These are phyloP conservation scores for Mortierella sp. DNA, from an alignment of 371 early-diverging fungal species.

Conservation along the genomic window DNA sequence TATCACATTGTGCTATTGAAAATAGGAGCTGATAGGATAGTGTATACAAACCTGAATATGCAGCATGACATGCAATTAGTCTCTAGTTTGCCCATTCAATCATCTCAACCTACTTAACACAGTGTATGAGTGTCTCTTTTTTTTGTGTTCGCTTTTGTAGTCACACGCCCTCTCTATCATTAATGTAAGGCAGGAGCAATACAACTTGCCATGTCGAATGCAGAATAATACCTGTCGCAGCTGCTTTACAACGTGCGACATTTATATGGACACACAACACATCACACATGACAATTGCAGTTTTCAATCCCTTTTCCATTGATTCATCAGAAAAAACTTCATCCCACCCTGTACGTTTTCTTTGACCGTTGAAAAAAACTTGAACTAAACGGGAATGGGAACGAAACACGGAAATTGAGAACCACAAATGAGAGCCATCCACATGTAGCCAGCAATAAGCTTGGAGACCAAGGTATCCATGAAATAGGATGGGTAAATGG, in stretches of 20 bases:
- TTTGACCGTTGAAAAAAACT: background rate
- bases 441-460: background rate
- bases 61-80: background rate
- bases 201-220: background rate
- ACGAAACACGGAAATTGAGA: background rate
- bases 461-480: slow-evolving; percentile 1
- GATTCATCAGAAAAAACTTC: too few species aligned
- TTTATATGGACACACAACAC: background rate
- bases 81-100: background rate
- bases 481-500: too few species aligned
- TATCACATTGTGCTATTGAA: background rate
- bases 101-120: background rate
- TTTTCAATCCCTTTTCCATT: background rate
- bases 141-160: background rate
- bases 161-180: background rate
- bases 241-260: background rate
- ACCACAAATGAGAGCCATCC: background rate
- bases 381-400: background rate
- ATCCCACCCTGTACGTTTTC: too few species aligned
- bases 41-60: background rate
- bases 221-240: background rate
- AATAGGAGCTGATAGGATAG: background rate
- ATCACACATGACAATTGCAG: background rate
- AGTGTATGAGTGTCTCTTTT: background rate
- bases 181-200: too few species aligned